These are phyloP conservation scores for Lasiodiplodia citricola DNA, from an alignment of 2,329 filamentous ascomycete genomes.

Conservation along the genomic window DNA sequence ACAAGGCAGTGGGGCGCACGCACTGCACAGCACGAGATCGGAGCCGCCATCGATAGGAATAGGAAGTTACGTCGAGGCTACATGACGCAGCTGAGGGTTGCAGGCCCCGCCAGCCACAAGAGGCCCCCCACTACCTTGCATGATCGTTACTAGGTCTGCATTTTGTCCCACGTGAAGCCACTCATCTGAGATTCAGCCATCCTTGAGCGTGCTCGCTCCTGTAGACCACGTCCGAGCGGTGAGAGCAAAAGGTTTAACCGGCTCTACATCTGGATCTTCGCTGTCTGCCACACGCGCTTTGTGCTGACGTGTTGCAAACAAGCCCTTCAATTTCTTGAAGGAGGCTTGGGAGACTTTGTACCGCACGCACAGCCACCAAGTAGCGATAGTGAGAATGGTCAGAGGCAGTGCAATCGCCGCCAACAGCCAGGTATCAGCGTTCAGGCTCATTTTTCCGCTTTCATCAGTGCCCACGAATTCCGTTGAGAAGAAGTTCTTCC, in stretches of 20 bases:
- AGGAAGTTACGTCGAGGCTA: background rate
- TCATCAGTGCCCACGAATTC: background rate
- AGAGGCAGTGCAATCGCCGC: slow-evolving; percentile 5
- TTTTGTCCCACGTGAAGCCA: background rate
- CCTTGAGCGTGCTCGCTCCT: background rate
- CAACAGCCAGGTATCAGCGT: background rate
- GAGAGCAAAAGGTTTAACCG: background rate
- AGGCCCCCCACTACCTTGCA: slow-evolving; percentile 1
- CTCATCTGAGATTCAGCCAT: background rate
- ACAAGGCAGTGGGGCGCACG: background rate
- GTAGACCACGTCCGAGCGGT: background rate
- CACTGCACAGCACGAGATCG: background rate
- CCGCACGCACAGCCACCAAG: slow-evolving; percentile 1
- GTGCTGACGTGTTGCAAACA: background rate
- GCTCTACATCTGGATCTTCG: background rate
- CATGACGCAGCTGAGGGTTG: background rate
- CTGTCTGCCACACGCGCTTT: background rate
- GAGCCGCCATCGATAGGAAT: background rate
- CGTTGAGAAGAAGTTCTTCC: slow-evolving; percentile 13
- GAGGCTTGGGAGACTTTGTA: background rate
- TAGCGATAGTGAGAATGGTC: background rate
- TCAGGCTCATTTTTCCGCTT: background rate
- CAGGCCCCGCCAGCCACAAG: background rate
- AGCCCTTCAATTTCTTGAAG: background rate
- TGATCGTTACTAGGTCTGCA: background rate